Evolutionary conservation across 129 eudicot species (phyloP), one percentile per base, ranked within the genome.

Genomic region (Apium graveolens): DNA sequence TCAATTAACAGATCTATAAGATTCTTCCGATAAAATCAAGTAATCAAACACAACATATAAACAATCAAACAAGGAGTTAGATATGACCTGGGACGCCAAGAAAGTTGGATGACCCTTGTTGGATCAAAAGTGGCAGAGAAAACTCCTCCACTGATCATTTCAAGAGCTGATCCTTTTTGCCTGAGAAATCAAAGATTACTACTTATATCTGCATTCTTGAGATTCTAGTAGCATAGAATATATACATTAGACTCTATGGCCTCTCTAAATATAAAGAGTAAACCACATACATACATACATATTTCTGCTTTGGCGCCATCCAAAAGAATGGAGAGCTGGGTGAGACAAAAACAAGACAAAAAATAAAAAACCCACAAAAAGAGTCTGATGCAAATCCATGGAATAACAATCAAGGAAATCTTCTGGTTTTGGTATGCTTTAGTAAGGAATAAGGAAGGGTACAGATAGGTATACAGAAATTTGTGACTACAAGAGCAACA

Each of bases 11-110:
- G 41, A 62, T 35, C 77, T 7, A 32, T n/a, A n/a, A 69, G n/a
- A 70, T 14, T 70, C 44, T 34, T 34, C 0, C 8, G 44, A 37
- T 70, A 70, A 26, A 37, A 70, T 17, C 26, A 37, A 26, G 10
- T 2, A 60, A 60, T 57, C 29, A 10, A 24, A 11, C 32, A 26
- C 1, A n/a, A 35, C 37, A 35, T 3, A 35, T 35, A 60, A 10
- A 26, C 34, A 60, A 17, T 6, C 5, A 13, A 35, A 70, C 1
- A 17, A 32, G 4, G 11, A 37, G 74, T 2, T 37, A 20, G 74
- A 70, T 5, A 70, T 37, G 45, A 70, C 96, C 96, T 91, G 73
- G 92, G 96, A 73, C 35, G 84, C 91, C 93, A 85, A n/a, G 93
- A 88, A 78, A 91, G 83, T 55, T 83, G 96, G 82, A 80, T 85